A percentile compares a stretch with the other conserved stretches of the same genome.
phyloP scores from a whole-genome alignment of 1,139 yeast genomes.

The Suhomyces guaymorum region DNA sequence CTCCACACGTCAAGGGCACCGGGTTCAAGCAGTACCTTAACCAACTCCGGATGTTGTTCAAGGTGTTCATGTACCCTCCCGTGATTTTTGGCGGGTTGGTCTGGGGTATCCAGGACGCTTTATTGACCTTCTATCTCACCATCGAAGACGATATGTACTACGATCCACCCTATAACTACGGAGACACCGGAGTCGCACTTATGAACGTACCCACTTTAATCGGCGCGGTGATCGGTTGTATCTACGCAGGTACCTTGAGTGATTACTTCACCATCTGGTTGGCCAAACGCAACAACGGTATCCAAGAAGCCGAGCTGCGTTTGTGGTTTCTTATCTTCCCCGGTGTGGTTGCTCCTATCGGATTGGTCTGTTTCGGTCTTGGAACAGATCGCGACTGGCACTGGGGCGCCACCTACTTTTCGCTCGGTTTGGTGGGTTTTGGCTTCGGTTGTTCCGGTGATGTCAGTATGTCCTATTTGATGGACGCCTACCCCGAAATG shows the following conservation, averaged over 20 bases:
- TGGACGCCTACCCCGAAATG: constrained; percentile 44
- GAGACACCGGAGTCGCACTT: constrained; percentile 32
- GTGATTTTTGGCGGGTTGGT: constrained; percentile 36
- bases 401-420: constrained; percentile 39
- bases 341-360: constrained; percentile 38
- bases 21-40: constrained; percentile 32
- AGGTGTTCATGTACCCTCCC: constrained; percentile 38
- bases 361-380: constrained; percentile 37
- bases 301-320: constrained; percentile 42
- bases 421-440: constrained; percentile 39
- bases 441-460: constrained; percentile 42
- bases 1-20: constrained; percentile 22
- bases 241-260: constrained; percentile 39
- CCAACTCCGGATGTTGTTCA: constrained; percentile 27
- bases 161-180: constrained; percentile 34
- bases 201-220: constrained; percentile 43
- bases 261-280: constrained; percentile 42
- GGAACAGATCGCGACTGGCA: constrained; percentile 33
- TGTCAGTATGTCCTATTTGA: constrained; percentile 39
- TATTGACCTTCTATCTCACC: constrained; percentile 40
- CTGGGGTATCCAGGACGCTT: constrained; percentile 43
- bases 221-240: constrained; percentile 41
- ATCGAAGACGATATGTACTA: constrained; percentile 38
- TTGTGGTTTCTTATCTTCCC: constrained; percentile 37
- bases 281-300: constrained; percentile 38